A percentile compares a stretch with the other conserved stretches of the same genome.
These are phyloP conservation scores for Penicillium glabrum DNA, from an alignment of 2,329 filamentous ascomycete species.

Conservation along the genomic window DNA sequence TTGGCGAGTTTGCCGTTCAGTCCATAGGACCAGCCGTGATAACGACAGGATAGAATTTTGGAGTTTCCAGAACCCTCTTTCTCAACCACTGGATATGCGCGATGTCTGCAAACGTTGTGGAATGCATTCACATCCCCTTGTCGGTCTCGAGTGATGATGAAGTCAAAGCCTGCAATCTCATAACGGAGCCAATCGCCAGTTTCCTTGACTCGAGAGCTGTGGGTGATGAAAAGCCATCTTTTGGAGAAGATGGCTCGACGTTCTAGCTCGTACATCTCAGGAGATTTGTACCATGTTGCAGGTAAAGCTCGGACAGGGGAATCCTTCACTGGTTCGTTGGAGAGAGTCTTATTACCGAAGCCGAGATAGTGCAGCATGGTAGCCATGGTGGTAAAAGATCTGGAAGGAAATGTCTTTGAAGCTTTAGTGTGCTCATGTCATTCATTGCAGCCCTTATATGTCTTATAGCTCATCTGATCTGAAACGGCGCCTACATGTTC, in stretches of 20 bases:
- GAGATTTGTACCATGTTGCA: slow-evolving; percentile 24
- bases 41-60: slow-evolving; percentile 22
- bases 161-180: slow-evolving; percentile 22
- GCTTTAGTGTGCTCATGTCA: not conserved
- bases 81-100: slow-evolving; percentile 23
- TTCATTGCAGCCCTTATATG: not conserved
- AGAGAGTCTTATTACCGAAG: slow-evolving; percentile 13
- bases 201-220: slow-evolving; percentile 22
- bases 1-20: slow-evolving; percentile 26
- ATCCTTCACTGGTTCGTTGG: slow-evolving; percentile 10
- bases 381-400: slow-evolving; percentile 8
- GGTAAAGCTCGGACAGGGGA: slow-evolving; percentile 18
- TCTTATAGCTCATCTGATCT: not conserved
- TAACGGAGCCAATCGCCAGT: slow-evolving; percentile 23
- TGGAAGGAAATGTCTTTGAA: not conserved
- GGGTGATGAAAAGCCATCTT: slow-evolving; percentile 23
- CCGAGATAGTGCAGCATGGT: slow-evolving; percentile 22
- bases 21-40: slow-evolving; percentile 26
- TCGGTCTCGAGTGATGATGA: slow-evolving; percentile 23
- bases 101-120: slow-evolving; percentile 24
- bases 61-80: slow-evolving; percentile 20
- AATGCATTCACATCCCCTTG: slow-evolving; percentile 21
- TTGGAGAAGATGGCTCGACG: slow-evolving; percentile 23
- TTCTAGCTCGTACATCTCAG: slow-evolving; percentile 25
- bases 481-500: not conserved